phyloP scores from a whole-genome alignment of 176 grass and related monocot genomes.

The maize (Zea mays) region DNA sequence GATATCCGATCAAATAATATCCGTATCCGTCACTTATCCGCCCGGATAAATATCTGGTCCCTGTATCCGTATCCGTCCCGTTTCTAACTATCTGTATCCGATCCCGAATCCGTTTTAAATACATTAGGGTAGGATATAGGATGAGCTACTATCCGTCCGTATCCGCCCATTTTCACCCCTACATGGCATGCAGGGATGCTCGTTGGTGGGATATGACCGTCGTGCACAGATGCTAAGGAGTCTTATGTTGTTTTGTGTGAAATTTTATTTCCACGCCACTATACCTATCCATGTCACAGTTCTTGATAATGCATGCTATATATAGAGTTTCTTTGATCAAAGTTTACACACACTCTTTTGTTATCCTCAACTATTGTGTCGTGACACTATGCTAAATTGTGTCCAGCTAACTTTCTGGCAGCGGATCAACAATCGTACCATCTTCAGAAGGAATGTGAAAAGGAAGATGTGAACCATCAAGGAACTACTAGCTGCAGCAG shows the following conservation, averaged over 20 bases:
- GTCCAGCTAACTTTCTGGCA: conserved; percentile 64
- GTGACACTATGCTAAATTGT: conserved; percentile 28
- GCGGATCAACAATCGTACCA: conserved; percentile 78
- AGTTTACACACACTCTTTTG: not conserved
- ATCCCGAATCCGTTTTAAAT: too few relatives aligned
- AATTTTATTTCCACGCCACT: not conserved
- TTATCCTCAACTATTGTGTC: not conserved
- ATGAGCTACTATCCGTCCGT: too few relatives aligned
- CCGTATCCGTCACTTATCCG: too few relatives aligned
- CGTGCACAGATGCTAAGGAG: not conserved
- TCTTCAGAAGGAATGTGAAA: conserved; percentile 83
- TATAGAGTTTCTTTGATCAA: not conserved
- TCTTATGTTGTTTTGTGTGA: not conserved
- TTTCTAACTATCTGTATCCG: too few relatives aligned
- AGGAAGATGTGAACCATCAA: conserved; percentile 79
- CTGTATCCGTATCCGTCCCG: too few relatives aligned
- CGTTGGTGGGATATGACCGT: too few relatives aligned
- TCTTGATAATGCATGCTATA: conserved; percentile 7
- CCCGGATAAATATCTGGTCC: too few relatives aligned
- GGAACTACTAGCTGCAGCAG: conserved; percentile 59
- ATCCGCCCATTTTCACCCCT: too few relatives aligned
- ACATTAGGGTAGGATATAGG: too few relatives aligned
- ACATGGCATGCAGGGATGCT: too few relatives aligned
- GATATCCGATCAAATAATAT: too few relatives aligned
- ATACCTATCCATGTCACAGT: conserved; percentile 1